A percentile compares a stretch with the other conserved stretches of the same genome.
Evolutionary conservation across 75 land plant species (phyloP).

Genomic region (Cunninghamia lanceolata): DNA sequence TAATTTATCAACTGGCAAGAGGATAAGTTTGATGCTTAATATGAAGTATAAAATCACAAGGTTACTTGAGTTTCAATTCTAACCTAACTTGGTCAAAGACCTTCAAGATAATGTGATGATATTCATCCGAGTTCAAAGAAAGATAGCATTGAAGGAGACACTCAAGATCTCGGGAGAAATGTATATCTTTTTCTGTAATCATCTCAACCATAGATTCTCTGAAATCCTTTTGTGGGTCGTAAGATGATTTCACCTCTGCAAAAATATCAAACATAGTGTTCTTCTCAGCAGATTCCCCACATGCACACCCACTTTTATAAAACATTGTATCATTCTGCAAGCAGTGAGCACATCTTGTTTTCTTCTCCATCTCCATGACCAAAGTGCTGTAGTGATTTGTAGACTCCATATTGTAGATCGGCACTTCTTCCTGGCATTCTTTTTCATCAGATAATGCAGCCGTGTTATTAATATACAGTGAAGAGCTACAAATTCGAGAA

Average conservation of each 20-base stretch:
- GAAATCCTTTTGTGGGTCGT: slow-evolving; percentile 64
- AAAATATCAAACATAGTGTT: slow-evolving; percentile 36
- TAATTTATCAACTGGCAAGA: too few species aligned
- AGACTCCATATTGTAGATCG: background rate
- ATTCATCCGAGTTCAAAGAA: slow-evolving; percentile 64
- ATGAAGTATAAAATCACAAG: background rate
- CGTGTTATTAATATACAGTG: too few species aligned
- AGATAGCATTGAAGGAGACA: slow-evolving; percentile 78
- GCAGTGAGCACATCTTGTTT: background rate
- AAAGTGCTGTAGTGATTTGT: too few species aligned
- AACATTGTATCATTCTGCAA: background rate
- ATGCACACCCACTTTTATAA: background rate
- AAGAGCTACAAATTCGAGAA: background rate
- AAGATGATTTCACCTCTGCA: slow-evolving; percentile 66
- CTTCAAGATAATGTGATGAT: slow-evolving; percentile 66
- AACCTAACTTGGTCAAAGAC: slow-evolving; percentile 75
- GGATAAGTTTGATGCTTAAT: too few species aligned
- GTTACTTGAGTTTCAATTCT: slow-evolving; percentile 8
- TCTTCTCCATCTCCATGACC: background rate
- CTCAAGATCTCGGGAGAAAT: slow-evolving; percentile 45
- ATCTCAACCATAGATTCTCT: slow-evolving; percentile 85
- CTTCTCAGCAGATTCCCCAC: background rate
- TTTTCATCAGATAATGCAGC: too few species aligned
- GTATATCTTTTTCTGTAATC: slow-evolving; percentile 65
- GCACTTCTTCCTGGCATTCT: too few species aligned